phyloP scores from a whole-genome alignment of 2,329 filamentous ascomycete genomes.

The Calonectria pseudoturangicola region DNA sequence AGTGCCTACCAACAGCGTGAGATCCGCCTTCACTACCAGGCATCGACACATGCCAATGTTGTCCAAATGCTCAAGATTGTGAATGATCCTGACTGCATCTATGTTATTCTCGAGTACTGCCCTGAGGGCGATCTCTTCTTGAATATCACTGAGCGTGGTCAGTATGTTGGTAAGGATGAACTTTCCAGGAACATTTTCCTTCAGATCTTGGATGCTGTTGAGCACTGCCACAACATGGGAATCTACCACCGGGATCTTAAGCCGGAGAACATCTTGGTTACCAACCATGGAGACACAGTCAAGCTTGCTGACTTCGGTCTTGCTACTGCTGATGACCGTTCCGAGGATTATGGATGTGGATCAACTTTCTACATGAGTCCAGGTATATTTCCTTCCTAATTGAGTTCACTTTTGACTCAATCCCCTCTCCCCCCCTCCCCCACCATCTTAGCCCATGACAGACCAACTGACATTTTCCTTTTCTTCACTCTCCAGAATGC shows the following conservation, averaged over 20 bases:
- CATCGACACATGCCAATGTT: slow-evolving; percentile 92
- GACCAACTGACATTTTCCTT: slow-evolving; percentile 52
- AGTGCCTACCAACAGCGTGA: slow-evolving; percentile 93
- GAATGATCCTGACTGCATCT: slow-evolving; percentile 93
- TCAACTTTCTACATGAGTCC: slow-evolving; percentile 99
- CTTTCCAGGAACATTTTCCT: slow-evolving; percentile 92
- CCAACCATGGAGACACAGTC: slow-evolving; percentile 89
- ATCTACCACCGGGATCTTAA: slow-evolving; percentile 99
- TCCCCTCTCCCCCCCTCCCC: slow-evolving; percentile 33
- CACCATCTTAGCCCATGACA: slow-evolving; percentile 46
- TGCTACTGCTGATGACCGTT: slow-evolving; percentile 87
- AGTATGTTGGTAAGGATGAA: slow-evolving; percentile 93
- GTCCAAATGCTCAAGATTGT: slow-evolving; percentile 96
- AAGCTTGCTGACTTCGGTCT: slow-evolving; percentile 99
- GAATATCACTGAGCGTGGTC: slow-evolving; percentile 96
- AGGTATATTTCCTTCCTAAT: slow-evolving; percentile 76
- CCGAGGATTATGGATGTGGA: slow-evolving; percentile 96
- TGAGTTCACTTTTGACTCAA: slow-evolving; percentile 36
- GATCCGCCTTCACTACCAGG: slow-evolving; percentile 92
- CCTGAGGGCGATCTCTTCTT: slow-evolving; percentile 97
- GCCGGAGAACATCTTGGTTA: slow-evolving; percentile 97
- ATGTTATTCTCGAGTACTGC: slow-evolving; percentile 97
- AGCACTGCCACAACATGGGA: slow-evolving; percentile 93
- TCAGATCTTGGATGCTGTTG: slow-evolving; percentile 96
- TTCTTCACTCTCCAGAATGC: slow-evolving; percentile 80